Base-by-base conservation (phyloP, 495 filamentous ascomycete genomes). In the Delitschia confertaspora region DNA sequence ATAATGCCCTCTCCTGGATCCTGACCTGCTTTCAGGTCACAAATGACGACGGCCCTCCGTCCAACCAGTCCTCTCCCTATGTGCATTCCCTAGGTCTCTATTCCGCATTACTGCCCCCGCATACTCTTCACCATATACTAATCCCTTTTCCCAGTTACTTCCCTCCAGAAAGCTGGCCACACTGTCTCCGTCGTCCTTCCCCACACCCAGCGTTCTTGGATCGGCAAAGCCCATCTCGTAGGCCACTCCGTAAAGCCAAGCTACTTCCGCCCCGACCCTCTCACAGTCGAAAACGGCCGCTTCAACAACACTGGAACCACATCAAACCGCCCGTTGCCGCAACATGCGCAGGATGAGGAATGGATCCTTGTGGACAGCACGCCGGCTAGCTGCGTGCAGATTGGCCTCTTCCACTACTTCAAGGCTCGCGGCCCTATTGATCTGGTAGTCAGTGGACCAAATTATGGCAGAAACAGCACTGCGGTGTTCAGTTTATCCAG, bases 41-140 rank as follows among this genome's bases (percentile, higher is more conserved):
- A 18, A 98, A 98, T 72, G 91, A 98, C 67, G 91, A 98, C 70
- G 91, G 91, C 14, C 91, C 91, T 29, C 91, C 91, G 51, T 93
- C 84, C 22, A 76, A 82, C 38, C 75, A 86, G 59, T 89, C 88
- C 23, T 94, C 88, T 1, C 91, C 91, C 3, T 96, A 98, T 57
- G 75, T 95, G 48, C 87, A 93, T 67, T 79, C 83, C 24, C 79
- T 96, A 53, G 77, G 95, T 18, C 42, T 88, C 82, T n/a, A 47
- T 9, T 20, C 3, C 36, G 17, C 18, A 11, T n/a, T n/a, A n/a
- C 88, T 88, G 29, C 88, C 89, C 50, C 88, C 82, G 26, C 75
- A 81, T 33, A 73, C 85, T 3, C 87, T 89, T 6, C 94, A 95
- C 58, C 73, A 93, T n/a, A n/a, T n/a, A n/a, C n/a, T n/a, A n/a